phyloP scores from a whole-genome alignment of 2,329 filamentous ascomycete species.

The Hypoxylon sp. region DNA sequence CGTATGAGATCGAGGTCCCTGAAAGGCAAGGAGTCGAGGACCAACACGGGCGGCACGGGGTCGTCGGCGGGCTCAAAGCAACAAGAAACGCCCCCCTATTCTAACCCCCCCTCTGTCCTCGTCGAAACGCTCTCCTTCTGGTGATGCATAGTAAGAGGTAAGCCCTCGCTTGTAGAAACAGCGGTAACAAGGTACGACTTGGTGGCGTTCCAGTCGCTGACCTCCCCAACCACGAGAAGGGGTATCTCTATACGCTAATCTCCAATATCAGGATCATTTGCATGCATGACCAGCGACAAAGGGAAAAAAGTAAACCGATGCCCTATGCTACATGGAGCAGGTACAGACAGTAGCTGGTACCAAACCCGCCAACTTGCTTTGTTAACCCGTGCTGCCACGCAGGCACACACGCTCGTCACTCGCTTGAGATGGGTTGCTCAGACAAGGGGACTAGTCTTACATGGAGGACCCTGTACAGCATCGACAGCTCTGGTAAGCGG shows the following conservation, averaged over 20 bases:
- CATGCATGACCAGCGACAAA: constrained; percentile 10
- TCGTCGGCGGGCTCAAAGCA: constrained; percentile 6
- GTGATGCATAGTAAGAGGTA: constrained; percentile 12
- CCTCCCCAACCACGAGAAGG: constrained; percentile 7
- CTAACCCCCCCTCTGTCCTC: constrained; percentile 2
- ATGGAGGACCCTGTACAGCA: constrained; percentile 10
- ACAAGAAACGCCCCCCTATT: constrained; percentile 6
- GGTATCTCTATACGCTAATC: constrained; percentile 13
- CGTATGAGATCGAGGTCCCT: constrained; percentile 26
- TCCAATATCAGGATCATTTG: constrained; percentile 10
- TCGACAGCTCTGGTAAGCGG: constrained; percentile 14
- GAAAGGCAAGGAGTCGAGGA: constrained; percentile 9
- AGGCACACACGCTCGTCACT: neutral
- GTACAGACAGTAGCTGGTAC: constrained; percentile 14
- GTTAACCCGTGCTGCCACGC: neutral
- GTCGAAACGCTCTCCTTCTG: constrained; percentile 1
- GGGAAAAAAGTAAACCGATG: constrained; percentile 1
- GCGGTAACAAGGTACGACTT: constrained; percentile 18
- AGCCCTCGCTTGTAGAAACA: constrained; percentile 8
- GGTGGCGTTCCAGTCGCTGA: constrained; percentile 16
- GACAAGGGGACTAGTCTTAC: constrained; percentile 21
- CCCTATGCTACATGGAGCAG: constrained; percentile 18
- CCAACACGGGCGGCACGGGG: constrained; percentile 13
- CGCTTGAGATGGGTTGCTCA: neutral
- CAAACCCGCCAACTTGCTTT: constrained; percentile 8